A percentile compares a stretch with the other conserved stretches of the same genome.
phyloP scores from a whole-genome alignment of 768 basidiomycete genomes.

The Glaciozyma antarctica region DNA sequence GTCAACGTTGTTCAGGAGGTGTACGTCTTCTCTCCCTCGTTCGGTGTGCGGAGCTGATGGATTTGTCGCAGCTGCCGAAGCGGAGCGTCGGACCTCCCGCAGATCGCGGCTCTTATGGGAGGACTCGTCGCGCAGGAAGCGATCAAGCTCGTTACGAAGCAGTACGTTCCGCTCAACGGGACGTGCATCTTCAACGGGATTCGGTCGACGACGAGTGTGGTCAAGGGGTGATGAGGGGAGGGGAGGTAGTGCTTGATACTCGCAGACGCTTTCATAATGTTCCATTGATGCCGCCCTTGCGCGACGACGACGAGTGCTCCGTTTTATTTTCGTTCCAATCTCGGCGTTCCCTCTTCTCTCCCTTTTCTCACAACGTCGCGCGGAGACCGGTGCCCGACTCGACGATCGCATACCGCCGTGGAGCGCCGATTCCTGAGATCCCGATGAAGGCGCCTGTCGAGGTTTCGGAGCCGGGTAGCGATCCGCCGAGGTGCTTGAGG shows the following conservation, averaged over 20 bases:
- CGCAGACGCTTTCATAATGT: too few species aligned
- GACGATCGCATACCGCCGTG: background rate
- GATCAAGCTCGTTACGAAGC: constrained; percentile 92
- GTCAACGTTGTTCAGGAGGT: constrained; percentile 29
- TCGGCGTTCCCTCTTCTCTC: too few species aligned
- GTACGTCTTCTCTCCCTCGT: constrained; percentile 19
- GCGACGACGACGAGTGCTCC: too few species aligned
- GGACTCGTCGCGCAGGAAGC: constrained; percentile 91
- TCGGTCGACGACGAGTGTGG: background rate
- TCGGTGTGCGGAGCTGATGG: background rate
- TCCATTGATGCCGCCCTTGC: too few species aligned
- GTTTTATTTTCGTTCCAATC: too few species aligned
- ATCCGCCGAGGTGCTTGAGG: background rate
- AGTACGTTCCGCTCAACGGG: constrained; percentile 68
- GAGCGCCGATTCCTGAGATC: constrained; percentile 17
- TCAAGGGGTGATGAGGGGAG: background rate
- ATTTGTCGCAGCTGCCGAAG: constrained; percentile 54
- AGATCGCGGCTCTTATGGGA: constrained; percentile 84
- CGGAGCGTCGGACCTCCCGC: constrained; percentile 72
- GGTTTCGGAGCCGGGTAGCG: constrained; percentile 2
- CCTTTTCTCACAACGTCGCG: too few species aligned
- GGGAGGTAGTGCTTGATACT: background rate
- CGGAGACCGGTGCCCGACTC: constrained; percentile 12
- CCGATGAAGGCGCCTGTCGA: constrained; percentile 9
- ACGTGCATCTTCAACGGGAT: constrained; percentile 3